phyloP scores from a whole-genome alignment of 2,329 filamentous ascomycete species.

The Ophiostoma pallidulum region DNA sequence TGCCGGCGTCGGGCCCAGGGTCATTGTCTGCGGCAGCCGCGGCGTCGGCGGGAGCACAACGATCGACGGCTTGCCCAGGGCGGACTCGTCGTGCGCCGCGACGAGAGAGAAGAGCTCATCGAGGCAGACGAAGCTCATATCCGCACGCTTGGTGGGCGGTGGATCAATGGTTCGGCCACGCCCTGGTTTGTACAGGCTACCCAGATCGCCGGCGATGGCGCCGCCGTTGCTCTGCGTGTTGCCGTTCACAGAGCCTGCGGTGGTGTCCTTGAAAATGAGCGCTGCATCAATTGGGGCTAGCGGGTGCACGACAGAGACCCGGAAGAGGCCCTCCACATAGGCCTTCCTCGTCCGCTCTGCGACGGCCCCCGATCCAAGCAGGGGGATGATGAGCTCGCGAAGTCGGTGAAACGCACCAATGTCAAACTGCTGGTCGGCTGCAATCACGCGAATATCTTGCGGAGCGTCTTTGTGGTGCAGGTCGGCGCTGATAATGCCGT shows the following conservation, averaged over 20 bases:
- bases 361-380: conserved; percentile 57
- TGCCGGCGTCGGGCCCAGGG: conserved; percentile 31
- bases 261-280: conserved; percentile 43
- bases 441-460: conserved; percentile 33
- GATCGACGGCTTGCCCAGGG: conserved; percentile 27
- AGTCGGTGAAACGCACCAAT: conserved; percentile 63
- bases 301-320: conserved; percentile 69
- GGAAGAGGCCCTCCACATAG: conserved; percentile 70
- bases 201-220: conserved; percentile 29
- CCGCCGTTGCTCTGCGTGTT: conserved; percentile 26
- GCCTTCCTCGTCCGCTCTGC: conserved; percentile 56
- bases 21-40: conserved; percentile 22
- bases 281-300: conserved; percentile 45
- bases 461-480: conserved; percentile 37
- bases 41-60: conserved; percentile 37
- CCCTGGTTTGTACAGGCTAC: conserved; percentile 53
- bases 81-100: conserved; percentile 29
- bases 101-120: conserved; percentile 69
- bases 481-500: conserved; percentile 61
- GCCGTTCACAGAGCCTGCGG: conserved; percentile 20
- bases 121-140: conserved; percentile 72
- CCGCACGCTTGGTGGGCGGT: conserved; percentile 51
- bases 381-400: conserved; percentile 61
- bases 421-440: conserved; percentile 71
- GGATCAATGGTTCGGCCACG: conserved; percentile 64